Base-by-base conservation (phyloP, 192 early-diverging fungal species). In the Gryganskiella cystojenkinii region DNA sequence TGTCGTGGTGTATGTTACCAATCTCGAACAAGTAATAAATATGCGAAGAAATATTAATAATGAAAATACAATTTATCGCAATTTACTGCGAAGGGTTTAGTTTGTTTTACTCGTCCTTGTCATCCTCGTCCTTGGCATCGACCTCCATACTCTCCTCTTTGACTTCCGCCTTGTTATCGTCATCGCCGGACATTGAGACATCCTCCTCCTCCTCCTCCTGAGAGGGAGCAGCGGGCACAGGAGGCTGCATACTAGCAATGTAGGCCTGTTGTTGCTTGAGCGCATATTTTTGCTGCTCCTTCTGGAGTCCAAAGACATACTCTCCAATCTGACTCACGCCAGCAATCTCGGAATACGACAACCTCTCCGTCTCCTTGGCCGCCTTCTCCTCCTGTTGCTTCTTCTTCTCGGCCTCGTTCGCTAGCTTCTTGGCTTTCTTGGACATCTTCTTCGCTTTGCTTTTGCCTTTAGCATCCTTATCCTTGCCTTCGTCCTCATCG, bases 251-350 rank as follows among this genome's bases (percentile, higher is more conserved):
- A 31, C 74, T 78, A 19, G 63, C 17, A 2, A 78, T 4, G 22
- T 78, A 78, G 1, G 60, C 67, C 7, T 69, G 52, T 42, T 78
- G 74, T 30, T 64, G 61, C 31, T 78, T 65, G 17, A 78, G 31
- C 10, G 74, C 74, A 60, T 56, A 78, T 30, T 69, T 59, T 27
- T 78, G 74, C 50, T 78, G 67, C 56, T 78, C 74, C 56, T 78
- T 78, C 74, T 68, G 68, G 61, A 78, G 68, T 2, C 74, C 74
- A 59, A 56, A 78, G 4, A 78, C 67, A 47, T 78, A 78, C 50
- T 68, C 67, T 34, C 74, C 74, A 50, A 78, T 69, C 50, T 78
- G 74, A 17, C 14, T 33, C 15, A 78, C 49, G 40, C 56, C 50
- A 47, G 68, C 61, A 34, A 78, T 54, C 67, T 69, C 66, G 27